A percentile compares a stretch with the other conserved stretches of the same genome.
These are phyloP conservation scores for Rubia occidens DNA, from an alignment of 305 asterid species.

Conservation along the genomic window DNA sequence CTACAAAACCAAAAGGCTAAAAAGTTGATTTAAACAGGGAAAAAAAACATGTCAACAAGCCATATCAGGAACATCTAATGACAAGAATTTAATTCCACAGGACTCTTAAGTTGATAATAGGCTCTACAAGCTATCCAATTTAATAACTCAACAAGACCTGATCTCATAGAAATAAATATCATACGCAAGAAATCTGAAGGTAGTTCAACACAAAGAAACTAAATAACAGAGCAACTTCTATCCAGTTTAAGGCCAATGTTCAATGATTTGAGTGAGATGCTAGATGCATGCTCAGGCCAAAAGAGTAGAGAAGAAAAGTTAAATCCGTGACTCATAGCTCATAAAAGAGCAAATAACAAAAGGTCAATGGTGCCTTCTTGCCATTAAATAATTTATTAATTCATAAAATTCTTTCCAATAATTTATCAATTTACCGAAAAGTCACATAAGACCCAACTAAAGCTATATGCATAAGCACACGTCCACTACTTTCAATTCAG, in stretches of 20 bases:
- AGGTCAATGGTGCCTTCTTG: not conserved
- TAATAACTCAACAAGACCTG: not conserved
- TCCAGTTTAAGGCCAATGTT: not conserved
- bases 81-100: not conserved
- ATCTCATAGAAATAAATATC: not conserved
- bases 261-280: not conserved
- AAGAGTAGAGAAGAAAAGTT: not conserved
- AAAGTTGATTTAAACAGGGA: constrained; percentile 3
- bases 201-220: not conserved
- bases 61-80: not conserved
- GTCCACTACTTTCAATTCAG: too few species aligned
- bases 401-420: not conserved
- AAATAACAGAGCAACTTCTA: not conserved
- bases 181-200: not conserved
- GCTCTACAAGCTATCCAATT: not conserved
- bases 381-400: not conserved
- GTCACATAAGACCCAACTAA: too few species aligned
- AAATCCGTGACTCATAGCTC: not conserved
- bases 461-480: too few species aligned
- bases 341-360: not conserved
- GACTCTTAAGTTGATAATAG: not conserved
- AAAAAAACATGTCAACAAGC: not conserved
- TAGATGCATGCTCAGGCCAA: not conserved
- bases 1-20: constrained; percentile 31
- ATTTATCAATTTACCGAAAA: not conserved